Evolutionary conservation across 352 stramenopile species (phyloP), one percentile per base, ranked within the genome.

Genomic region (Globisporangium cystogenes): DNA sequence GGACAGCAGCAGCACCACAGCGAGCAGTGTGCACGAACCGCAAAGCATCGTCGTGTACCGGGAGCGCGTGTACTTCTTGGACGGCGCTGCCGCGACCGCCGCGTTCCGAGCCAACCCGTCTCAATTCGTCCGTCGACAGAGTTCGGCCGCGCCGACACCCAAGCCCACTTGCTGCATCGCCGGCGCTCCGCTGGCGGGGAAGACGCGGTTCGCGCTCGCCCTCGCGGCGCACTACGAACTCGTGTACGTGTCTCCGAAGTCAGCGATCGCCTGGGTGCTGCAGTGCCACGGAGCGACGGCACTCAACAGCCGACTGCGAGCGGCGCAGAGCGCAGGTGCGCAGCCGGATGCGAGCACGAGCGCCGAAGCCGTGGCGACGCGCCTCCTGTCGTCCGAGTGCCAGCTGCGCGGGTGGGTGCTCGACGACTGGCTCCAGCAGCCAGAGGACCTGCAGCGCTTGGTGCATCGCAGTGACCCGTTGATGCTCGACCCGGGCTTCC

Each of bases 1-100:
- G 16, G 58, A 52, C 10, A 55, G 54, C 40, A 36, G 21, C 10
- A 55, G 54, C 40, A 36, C 20, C 11, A 39, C 33, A 18, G 3
- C 3, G 14, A 18, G 41, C 27, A 52, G 43, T 2, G 24, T 50
- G 0, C 48, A 44, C 5, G 59, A 62, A 20, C 7, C 39, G 39
- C n/a, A 2, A 7, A 45, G 12, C n/a, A 18, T 45, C 12, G 62
- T 88, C 3, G 37, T 74, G 7, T 72, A 84, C 46, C 72, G 74
- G n/a, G 55, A 65, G 4, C 70, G 82, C 4, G 45, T 87, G 35
- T 91, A 91, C 53, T 91, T 91, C 37, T 70, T 72, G 29, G 21
- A 44, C 37, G 72, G 59, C 7, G 31, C 21, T 8, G 53, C 72
- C 12, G 60, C 58, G 0, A 37, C 57, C 5, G 26, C 52, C 20